Base-by-base conservation (phyloP, 257 asterid species). In the Fraxinus quadrangulata region DNA sequence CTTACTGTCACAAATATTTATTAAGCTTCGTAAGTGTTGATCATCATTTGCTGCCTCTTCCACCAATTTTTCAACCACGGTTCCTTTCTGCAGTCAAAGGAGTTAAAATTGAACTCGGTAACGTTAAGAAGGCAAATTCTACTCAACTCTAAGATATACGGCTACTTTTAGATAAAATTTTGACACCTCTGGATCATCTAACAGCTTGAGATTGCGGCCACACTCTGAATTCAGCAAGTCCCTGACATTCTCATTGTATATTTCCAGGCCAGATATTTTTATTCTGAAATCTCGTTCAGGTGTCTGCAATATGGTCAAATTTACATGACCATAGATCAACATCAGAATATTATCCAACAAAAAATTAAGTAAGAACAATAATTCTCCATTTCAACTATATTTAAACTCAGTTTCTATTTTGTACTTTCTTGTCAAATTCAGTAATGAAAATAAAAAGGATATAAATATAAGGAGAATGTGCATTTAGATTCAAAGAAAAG, bases 151-250 rank as follows among this genome's bases (percentile, higher is more conserved):
- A 67, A 65, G 21, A 67, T 28, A 81, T 17, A 66, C 63, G 51
- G 34, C 28, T 26, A 39, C 45, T 28, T 71, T 59, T 49, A 67
- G 73, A 77, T 56, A 68, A 79, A 74, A 72, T 30, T 78, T 72
- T 81, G 72, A 79, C 98, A 79, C 98, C 96, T 94, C 98, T 65
- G 97, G 98, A 82, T 94, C 98, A 79, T 94, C 98, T 42, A 92
- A 87, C 82, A 94, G 95, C 87, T 94, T 94, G 54, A 94, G 97
- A 87, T 75, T 92, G 36, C 96, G 91, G 33, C 96, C 98, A 70
- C 96, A 92, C 73, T 94, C 98, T 31, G 93, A 87, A 85, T 94
- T 92, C 84, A 94, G 84, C 21, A 94, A 88, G 87, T 94, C 98
- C 77, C 97, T 83, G 42, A 94, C 98, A 86, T 92, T 94, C 89